These are phyloP conservation scores for Volvox carteri DNA, from an alignment of 163 green algal genomes.

Conservation along the genomic window DNA sequence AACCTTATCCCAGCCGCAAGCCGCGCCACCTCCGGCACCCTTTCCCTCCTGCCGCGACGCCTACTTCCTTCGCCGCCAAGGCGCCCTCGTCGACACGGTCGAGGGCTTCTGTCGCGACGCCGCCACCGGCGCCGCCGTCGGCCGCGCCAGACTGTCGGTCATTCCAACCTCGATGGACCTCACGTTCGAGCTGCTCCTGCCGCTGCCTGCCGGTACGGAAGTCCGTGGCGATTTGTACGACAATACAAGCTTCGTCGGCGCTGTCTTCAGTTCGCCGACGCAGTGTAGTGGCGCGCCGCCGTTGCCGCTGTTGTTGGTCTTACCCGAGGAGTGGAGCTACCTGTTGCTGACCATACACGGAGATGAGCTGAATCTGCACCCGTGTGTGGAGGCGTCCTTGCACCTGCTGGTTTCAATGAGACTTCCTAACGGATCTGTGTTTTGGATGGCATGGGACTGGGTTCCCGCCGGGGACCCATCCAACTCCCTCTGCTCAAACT, in stretches of 20 bases:
- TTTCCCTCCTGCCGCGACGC: not conserved
- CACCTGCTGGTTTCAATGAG: not conserved
- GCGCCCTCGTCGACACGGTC: not conserved
- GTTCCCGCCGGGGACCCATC: not conserved
- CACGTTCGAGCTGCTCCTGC: not conserved
- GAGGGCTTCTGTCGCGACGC: not conserved
- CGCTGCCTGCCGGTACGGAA: not conserved
- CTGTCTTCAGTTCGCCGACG: not conserved
- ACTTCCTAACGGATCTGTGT: not conserved
- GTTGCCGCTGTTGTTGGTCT: not conserved
- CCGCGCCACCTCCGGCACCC: no score
- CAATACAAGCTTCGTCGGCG: not conserved
- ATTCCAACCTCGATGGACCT: not conserved
- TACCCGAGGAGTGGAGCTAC: not conserved
- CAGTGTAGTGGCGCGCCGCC: not conserved
- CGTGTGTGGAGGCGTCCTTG: not conserved
- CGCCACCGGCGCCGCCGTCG: not conserved
- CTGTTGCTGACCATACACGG: not conserved
- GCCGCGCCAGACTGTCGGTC: not conserved
- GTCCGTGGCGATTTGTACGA: constrained; percentile 17
- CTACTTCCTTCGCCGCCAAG: constrained; percentile 1
- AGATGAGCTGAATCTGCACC: not conserved
- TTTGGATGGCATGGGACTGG: constrained; percentile 32
- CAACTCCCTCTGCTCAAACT: constrained; percentile 4
- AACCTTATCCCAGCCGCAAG: no score